Conservation (phyloP, 805 yeast species). For the Yarrowia hollandica region DNA sequence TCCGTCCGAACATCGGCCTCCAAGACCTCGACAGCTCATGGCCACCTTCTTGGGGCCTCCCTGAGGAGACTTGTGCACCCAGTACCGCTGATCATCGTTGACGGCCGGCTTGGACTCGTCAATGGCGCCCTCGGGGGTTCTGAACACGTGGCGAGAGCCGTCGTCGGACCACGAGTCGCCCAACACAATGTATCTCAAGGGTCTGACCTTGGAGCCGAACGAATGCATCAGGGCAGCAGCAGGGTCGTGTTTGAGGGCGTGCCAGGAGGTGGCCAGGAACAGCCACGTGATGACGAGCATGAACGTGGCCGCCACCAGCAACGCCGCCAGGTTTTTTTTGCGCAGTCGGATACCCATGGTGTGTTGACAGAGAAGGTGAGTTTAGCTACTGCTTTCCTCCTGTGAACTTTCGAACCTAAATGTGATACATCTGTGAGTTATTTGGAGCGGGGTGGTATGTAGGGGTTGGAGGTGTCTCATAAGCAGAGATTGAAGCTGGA, state of each 20-base stretch:
- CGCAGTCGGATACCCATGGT: constrained; percentile 26
- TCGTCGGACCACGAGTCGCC: constrained; percentile 26
- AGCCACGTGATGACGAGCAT: constrained; percentile 27
- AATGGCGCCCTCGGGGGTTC: background rate
- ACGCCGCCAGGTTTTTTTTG: constrained; percentile 27
- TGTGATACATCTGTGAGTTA: too few species aligned
- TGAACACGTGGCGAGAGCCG: constrained; percentile 12
- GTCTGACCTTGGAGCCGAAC: constrained; percentile 24
- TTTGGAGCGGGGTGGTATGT: too few species aligned
- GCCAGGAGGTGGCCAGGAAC: constrained; percentile 24
- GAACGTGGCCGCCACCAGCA: constrained; percentile 21
- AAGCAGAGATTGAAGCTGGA: too few species aligned
- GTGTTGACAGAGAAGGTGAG: background rate
- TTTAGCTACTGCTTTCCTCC: too few species aligned
- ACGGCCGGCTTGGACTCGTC: constrained; percentile 1
- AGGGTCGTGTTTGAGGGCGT: constrained; percentile 13
- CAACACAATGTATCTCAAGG: constrained; percentile 19
- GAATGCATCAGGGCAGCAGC: constrained; percentile 23
- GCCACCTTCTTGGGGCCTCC: constrained; percentile 28
- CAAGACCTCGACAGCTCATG: constrained; percentile 17
- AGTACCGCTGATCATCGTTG: constrained; percentile 18
- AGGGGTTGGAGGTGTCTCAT: too few species aligned
- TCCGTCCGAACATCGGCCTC: constrained; percentile 22
- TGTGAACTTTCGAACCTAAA: background rate
- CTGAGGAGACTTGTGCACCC: constrained; percentile 22